Evolutionary conservation across 2,329 filamentous ascomycete genomes (phyloP).

Genomic region (Cyphellophora attinorum): DNA sequence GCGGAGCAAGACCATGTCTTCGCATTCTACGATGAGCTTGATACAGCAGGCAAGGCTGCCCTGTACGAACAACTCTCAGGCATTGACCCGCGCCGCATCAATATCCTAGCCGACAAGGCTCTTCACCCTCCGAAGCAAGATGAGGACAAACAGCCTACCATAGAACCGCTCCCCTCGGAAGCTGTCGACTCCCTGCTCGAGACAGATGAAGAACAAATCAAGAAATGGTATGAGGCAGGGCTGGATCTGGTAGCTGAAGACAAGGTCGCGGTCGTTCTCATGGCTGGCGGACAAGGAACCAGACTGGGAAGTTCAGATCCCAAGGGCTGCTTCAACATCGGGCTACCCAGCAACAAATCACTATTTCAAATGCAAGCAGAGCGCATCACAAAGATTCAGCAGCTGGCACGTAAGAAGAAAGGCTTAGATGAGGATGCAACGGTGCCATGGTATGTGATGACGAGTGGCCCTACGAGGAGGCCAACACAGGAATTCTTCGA

Average conservation of each 20-base stretch:
- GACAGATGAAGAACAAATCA: slow-evolving; percentile 66
- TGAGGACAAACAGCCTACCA: slow-evolving; percentile 36
- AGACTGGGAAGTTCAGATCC: slow-evolving; percentile 87
- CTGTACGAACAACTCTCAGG: slow-evolving; percentile 73
- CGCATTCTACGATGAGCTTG: slow-evolving; percentile 75
- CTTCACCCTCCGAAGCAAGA: slow-evolving; percentile 60
- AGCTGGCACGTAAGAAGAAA: slow-evolving; percentile 64
- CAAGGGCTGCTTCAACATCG: slow-evolving; percentile 97
- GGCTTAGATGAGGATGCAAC: slow-evolving; percentile 47
- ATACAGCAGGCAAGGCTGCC: slow-evolving; percentile 59
- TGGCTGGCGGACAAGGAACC: slow-evolving; percentile 96
- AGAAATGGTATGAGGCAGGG: slow-evolving; percentile 71
- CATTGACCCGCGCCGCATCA: slow-evolving; percentile 81
- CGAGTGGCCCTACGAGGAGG: slow-evolving; percentile 81
- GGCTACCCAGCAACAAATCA: slow-evolving; percentile 82
- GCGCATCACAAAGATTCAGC: slow-evolving; percentile 77
- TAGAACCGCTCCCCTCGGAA: slow-evolving; percentile 81
- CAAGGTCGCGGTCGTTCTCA: slow-evolving; percentile 76
- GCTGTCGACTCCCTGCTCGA: slow-evolving; percentile 88
- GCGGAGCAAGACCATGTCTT: slow-evolving; percentile 76
- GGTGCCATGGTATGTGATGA: slow-evolving; percentile 99
- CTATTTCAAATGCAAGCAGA: slow-evolving; percentile 97
- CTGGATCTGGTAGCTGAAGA: slow-evolving; percentile 57
- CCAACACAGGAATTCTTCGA: slow-evolving; percentile 92
- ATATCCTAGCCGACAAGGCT: slow-evolving; percentile 71